Evolutionary conservation across 352 stramenopile species (phyloP).

Genomic region (Globisporangium echinulatum): DNA sequence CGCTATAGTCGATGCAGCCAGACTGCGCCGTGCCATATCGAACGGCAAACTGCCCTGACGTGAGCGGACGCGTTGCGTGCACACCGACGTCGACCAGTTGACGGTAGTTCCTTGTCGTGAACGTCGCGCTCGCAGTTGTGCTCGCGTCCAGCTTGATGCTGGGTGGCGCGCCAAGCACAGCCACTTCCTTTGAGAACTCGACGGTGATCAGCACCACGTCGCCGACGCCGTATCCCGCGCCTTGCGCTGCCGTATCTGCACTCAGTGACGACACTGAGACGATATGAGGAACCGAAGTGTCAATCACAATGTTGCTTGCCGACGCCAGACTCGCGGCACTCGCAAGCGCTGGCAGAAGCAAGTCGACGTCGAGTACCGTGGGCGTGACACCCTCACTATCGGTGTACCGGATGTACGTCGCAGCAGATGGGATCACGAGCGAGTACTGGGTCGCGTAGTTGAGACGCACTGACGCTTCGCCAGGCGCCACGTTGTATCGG

Average conservation of each 20-base stretch:
- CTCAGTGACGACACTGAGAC: conserved; percentile 39
- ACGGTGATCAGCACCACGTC: conserved; percentile 68
- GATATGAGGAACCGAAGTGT: conserved; percentile 32
- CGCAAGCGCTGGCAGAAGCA: conserved; percentile 26
- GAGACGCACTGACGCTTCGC: conserved; percentile 32
- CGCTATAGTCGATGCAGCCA: conserved; percentile 45
- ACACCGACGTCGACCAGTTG: conserved; percentile 69
- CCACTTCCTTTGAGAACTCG: conserved; percentile 51
- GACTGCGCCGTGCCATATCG: conserved; percentile 32
- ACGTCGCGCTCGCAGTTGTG: conserved; percentile 23
- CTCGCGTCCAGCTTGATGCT: conserved; percentile 44
- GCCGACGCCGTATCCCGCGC: conserved; percentile 46
- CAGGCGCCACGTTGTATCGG: conserved; percentile 49
- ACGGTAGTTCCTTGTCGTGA: conserved; percentile 45
- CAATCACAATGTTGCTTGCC: conserved; percentile 26
- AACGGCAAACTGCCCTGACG: conserved; percentile 57
- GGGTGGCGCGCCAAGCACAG: conserved; percentile 28
- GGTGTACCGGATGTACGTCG: conserved; percentile 7
- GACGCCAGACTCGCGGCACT: conserved; percentile 25
- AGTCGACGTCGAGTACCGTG: conserved; percentile 23
- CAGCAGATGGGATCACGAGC: conserved; percentile 21
- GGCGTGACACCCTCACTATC: neutral
- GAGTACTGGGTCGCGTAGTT: conserved; percentile 48
- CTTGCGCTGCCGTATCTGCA: conserved; percentile 20
- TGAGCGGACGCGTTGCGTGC: conserved; percentile 36